Percentiles rank a stretch among this genome's conserved stretches.
phyloP scores from a whole-genome alignment of 2,329 filamentous ascomycete genomes.

The Fusarium nematophilum region DNA sequence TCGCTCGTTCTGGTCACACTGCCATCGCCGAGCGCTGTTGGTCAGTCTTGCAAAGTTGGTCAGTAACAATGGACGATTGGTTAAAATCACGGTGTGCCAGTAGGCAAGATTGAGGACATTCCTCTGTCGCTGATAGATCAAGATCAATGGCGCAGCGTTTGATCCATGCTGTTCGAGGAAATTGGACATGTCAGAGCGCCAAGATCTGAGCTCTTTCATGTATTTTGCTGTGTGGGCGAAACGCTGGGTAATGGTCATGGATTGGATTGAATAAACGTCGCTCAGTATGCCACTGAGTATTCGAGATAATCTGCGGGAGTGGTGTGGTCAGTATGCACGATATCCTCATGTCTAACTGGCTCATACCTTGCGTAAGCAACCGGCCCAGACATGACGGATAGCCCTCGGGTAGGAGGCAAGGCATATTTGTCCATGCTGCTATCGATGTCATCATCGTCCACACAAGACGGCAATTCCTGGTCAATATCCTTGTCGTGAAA shows the following conservation, averaged over 20 bases:
- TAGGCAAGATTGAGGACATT: conserved; percentile 55
- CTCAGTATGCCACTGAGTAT: conserved; percentile 49
- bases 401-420: neutral
- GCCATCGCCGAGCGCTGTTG: no score
- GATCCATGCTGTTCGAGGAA: conserved; percentile 54
- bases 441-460: conserved; percentile 63
- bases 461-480: conserved; percentile 64
- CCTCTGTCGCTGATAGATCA: conserved; percentile 53
- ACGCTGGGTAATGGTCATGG: conserved; percentile 40
- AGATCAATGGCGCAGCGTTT: conserved; percentile 47
- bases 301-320: conserved; percentile 44
- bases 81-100: conserved; percentile 56
- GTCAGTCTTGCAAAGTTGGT: conserved; percentile 46
- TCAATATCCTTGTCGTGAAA: conserved; percentile 75
- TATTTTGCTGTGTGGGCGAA: conserved; percentile 43
- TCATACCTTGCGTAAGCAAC: conserved; percentile 50
- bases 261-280: conserved; percentile 49
- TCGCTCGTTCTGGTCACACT: no score
- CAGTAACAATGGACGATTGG: conserved; percentile 52
- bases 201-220: conserved; percentile 46
- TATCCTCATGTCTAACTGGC: neutral
- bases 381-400: conserved; percentile 46
- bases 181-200: conserved; percentile 47
- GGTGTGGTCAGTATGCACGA: no score
- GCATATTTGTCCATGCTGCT: conserved; percentile 31